Evolutionary conservation across 176 grass and related monocot species (phyloP).

Genomic region (Pharus latifolius): DNA sequence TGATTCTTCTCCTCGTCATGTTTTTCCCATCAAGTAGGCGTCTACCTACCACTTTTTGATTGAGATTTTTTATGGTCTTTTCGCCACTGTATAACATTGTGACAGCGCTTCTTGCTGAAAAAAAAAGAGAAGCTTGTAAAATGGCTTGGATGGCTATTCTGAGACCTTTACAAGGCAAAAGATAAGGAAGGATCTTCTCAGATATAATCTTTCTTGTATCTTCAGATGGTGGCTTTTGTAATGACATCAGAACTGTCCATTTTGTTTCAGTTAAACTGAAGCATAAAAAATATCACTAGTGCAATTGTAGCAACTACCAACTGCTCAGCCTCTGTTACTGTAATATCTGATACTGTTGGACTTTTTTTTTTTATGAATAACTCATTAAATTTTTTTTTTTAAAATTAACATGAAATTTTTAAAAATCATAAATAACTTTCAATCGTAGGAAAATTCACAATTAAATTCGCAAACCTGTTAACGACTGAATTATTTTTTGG

Average conservation of each 20-base stretch:
- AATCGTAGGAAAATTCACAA: too few relatives aligned
- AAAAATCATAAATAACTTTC: too few relatives aligned
- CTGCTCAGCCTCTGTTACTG: too few relatives aligned
- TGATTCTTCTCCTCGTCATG: neutral
- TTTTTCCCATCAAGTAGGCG: neutral
- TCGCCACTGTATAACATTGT: neutral
- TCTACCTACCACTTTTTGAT: neutral
- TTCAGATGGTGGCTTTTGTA: neutral
- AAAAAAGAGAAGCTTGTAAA: conserved; percentile 19
- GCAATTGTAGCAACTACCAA: too few relatives aligned
- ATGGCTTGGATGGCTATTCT: conserved; percentile 2
- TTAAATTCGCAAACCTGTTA: too few relatives aligned
- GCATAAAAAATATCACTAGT: neutral
- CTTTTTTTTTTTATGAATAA: too few relatives aligned
- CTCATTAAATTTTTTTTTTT: too few relatives aligned
- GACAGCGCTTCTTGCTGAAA: neutral
- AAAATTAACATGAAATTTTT: too few relatives aligned
- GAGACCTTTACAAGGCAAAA: conserved; percentile 16
- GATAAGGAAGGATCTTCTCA: neutral
- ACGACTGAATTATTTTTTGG: too few relatives aligned
- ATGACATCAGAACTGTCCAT: neutral
- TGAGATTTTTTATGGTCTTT: neutral
- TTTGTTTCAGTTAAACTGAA: neutral
- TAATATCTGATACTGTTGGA: too few relatives aligned
- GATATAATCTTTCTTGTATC: conserved; percentile 12